Percentiles rank a stretch among this genome's conserved stretches.
phyloP scores from a whole-genome alignment of 108 stramenopile genomes.

The Cyclotella sp. region DNA sequence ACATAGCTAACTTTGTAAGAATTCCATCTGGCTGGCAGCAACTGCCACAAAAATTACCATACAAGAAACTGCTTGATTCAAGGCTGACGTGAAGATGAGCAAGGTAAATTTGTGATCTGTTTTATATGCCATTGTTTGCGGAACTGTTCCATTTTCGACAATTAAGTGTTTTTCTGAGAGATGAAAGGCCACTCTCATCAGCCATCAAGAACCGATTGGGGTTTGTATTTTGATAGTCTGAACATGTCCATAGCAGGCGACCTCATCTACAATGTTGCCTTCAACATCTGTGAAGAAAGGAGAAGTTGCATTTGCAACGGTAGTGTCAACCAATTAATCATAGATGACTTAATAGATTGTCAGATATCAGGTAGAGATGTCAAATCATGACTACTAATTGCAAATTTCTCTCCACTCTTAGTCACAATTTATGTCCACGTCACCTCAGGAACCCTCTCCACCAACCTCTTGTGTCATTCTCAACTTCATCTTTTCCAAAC shows the following conservation, averaged over 20 bases:
- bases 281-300: not conserved
- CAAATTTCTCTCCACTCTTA: slow-evolving; percentile 12
- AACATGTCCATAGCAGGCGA: too few relatives aligned
- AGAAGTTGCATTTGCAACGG: not conserved
- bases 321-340: slow-evolving; percentile 27
- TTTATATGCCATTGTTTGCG: not conserved
- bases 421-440: slow-evolving; percentile 1
- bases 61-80: slow-evolving; percentile 6
- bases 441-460: slow-evolving; percentile 5
- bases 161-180: not conserved
- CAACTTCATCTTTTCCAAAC: not conserved
- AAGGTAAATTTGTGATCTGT: slow-evolving; percentile 19
- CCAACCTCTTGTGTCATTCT: slow-evolving; percentile 1
- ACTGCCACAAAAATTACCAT: slow-evolving; percentile 18
- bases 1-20: not conserved
- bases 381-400: slow-evolving; percentile 8
- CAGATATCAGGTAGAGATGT: slow-evolving; percentile 8
- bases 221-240: not conserved
- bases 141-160: not conserved
- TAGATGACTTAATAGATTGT: slow-evolving; percentile 28
- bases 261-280: not conserved
- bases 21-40: slow-evolving; percentile 7
- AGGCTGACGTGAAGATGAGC: slow-evolving; percentile 7
- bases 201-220: slow-evolving; percentile 6
- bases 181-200: not conserved